Evolutionary conservation across 192 early-diverging fungal genomes (phyloP).

Genomic region (Coemansia biformis): DNA sequence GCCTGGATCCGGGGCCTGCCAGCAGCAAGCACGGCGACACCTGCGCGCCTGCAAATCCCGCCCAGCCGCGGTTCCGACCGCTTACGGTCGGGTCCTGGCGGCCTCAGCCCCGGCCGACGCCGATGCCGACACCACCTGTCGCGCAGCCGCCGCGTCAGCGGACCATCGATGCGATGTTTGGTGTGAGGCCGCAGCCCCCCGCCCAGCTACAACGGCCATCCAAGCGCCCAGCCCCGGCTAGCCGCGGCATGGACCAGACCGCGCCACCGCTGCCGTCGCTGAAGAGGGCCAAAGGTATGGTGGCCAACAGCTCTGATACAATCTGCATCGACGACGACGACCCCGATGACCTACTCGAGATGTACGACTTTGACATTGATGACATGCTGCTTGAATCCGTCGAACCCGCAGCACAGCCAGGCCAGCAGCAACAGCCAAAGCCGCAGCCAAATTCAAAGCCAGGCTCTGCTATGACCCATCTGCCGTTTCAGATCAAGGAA

Average conservation of each 20-base stretch:
- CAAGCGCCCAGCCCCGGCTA: slow-evolving; percentile 9
- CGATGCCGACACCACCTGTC: neutral
- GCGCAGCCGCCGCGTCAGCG: neutral
- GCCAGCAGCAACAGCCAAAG: too few relatives aligned
- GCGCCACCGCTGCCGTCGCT: slow-evolving; percentile 10
- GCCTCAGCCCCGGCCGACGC: neutral
- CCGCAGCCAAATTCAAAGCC: neutral
- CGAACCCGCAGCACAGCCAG: neutral
- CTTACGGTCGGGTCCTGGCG: neutral
- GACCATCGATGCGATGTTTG: slow-evolving; percentile 41
- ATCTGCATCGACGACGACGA: slow-evolving; percentile 28
- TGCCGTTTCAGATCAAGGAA: slow-evolving; percentile 21
- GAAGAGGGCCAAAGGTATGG: slow-evolving; percentile 5
- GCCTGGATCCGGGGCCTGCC: slow-evolving; percentile 10
- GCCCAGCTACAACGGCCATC: neutral
- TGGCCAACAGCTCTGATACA: slow-evolving; percentile 15
- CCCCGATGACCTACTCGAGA: slow-evolving; percentile 21
- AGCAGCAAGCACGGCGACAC: neutral
- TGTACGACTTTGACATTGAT: slow-evolving; percentile 8
- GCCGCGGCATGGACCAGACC: neutral
- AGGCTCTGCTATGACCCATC: slow-evolving; percentile 1
- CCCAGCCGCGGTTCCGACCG: neutral
- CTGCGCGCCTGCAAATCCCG: too few relatives aligned
- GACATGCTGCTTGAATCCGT: neutral
- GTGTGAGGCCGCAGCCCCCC: neutral